Evolutionary conservation across 805 yeast genomes (phyloP), one percentile per base, ranked within the genome.

Genomic region (Yarrowia sp.): DNA sequence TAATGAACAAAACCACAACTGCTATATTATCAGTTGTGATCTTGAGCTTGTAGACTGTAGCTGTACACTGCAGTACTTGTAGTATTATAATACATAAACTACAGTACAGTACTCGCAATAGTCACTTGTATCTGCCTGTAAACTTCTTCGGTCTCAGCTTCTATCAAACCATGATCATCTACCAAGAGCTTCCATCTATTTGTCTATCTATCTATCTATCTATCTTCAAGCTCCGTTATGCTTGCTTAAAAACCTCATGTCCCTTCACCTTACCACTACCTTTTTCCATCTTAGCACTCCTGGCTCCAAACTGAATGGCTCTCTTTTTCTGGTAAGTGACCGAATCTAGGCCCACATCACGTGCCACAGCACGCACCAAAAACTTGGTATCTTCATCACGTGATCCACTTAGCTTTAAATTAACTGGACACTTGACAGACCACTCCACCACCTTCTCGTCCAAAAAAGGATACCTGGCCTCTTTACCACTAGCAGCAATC

Each of bases 221-320:
- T 22, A 22, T 22, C 28, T 22, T 22, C 28, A 22, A 22, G 28
- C 28, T 5, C 28, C 28, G 28, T 22, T 22, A 35, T 35, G 8
- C 38, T 35, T 47, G 33, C 28, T 15, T 39, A 17, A 69, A 64
- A 7, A 42, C 38, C 51, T 69, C 95, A 0, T 92, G 88, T 0
- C 98, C 98, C 70, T 86, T 88, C 44, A 83, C 79, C 69, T 85
- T 88, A 4, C 92, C 87, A 48, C 88, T 84, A 0, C 93, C 93
- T 3, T 85, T 80, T 67, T 89, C 92, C 87, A 95, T 85, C 74
- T 93, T 96, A 0, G 99, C 99, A 72, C 96, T 88, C 68, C 89
- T 86, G 0, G 98, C 90, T 0, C 99, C 99, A 75, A 95, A 95
- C 73, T 95, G 99, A 67, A 95, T 92, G 0, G 99, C 99, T 53